Conservation (phyloP, 108 stramenopile genomes). For the Discostella stelligeroides region DNA sequence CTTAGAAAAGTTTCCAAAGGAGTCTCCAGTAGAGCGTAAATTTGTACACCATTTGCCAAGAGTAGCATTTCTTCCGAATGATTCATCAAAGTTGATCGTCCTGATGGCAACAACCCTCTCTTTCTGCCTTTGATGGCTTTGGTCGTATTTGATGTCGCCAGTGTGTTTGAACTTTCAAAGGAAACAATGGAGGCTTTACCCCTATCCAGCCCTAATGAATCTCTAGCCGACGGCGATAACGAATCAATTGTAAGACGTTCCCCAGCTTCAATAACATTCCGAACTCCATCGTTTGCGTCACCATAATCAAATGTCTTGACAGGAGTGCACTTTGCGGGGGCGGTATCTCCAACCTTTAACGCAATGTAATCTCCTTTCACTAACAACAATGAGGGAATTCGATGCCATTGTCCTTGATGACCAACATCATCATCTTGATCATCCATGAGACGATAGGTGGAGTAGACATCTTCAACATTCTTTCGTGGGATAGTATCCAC, state of each 20-base stretch:
- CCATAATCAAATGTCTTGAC: conserved; percentile 2
- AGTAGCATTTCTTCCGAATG: conserved; percentile 60
- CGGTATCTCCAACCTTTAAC: conserved; percentile 77
- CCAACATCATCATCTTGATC: not conserved
- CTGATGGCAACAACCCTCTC: conserved; percentile 39
- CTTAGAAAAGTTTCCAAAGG: conserved; percentile 70
- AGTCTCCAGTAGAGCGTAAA: conserved; percentile 67
- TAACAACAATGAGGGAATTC: conserved; percentile 68
- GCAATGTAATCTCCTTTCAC: conserved; percentile 81
- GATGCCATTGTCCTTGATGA: conserved; percentile 54
- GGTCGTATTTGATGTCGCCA: conserved; percentile 15
- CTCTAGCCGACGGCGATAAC: conserved; percentile 21
- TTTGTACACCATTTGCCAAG: conserved; percentile 67
- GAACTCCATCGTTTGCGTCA: not conserved
- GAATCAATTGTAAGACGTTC: conserved; percentile 55
- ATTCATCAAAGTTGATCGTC: conserved; percentile 61
- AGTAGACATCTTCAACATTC: conserved; percentile 65
- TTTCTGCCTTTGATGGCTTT: not conserved
- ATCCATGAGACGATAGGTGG: conserved; percentile 61
- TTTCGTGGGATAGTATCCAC: conserved; percentile 32
- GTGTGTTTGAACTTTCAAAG: not conserved
- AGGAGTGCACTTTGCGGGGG: conserved; percentile 56
- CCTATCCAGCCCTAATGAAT: not conserved
- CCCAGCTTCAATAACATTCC: conserved; percentile 48
- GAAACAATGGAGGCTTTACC: not conserved